phyloP scores from a whole-genome alignment of 2,329 filamentous ascomycete genomes.

The Colletotrichum plurivorum region DNA sequence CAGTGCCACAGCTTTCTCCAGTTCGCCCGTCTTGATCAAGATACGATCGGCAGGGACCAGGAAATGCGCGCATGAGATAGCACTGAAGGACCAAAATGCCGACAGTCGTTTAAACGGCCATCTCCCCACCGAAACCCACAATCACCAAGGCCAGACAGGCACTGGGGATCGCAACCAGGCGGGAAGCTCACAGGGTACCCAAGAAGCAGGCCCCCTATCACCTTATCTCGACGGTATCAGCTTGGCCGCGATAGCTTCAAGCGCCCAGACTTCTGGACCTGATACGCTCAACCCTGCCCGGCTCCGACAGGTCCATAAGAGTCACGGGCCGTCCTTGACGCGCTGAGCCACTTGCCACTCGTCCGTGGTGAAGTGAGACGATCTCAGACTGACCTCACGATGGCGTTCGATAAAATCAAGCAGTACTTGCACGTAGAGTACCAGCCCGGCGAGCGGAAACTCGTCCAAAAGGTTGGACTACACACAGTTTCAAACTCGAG shows the following conservation, averaged over 20 bases:
- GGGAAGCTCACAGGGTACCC: too few species aligned
- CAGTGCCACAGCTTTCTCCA: conserved; percentile 8
- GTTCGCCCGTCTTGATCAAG: too few species aligned
- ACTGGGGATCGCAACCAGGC: neutral
- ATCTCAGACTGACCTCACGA: neutral
- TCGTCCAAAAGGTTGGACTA: conserved; percentile 65
- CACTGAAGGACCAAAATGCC: neutral
- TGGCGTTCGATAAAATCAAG: conserved; percentile 42
- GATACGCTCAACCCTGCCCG: neutral
- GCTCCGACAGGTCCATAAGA: conserved; percentile 10
- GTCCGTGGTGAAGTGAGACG: neutral
- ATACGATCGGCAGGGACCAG: too few species aligned
- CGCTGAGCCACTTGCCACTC: neutral
- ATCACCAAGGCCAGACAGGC: neutral
- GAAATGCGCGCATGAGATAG: conserved; percentile 15
- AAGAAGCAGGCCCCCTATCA: conserved; percentile 4
- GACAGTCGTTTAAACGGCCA: neutral
- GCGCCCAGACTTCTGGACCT: neutral
- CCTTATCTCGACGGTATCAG: conserved; percentile 31
- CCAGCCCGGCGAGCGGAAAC: conserved; percentile 56
- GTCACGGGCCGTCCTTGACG: neutral
- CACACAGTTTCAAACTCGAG: neutral
- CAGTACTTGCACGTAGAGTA: conserved; percentile 52
- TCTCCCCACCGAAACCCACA: neutral
- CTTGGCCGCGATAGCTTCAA: neutral